Percentiles rank a stretch among this genome's conserved stretches.
These are phyloP conservation scores for Plasmodium fragile DNA, from an alignment of 169 alveolate genomes.

Conservation along the genomic window DNA sequence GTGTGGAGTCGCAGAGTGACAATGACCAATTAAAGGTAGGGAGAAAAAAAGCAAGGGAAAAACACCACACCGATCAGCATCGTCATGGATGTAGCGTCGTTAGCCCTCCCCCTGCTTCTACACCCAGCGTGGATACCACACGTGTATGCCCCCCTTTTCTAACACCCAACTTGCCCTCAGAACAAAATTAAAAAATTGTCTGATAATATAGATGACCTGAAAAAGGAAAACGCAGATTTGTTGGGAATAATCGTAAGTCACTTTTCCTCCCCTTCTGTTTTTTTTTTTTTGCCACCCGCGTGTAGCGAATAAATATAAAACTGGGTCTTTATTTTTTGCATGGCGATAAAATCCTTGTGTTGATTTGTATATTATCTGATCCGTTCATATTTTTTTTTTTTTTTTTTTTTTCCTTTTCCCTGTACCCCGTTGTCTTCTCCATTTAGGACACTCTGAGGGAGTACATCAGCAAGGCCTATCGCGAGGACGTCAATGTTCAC, in stretches of 20 bases:
- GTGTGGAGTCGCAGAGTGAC: slow-evolving; percentile 30
- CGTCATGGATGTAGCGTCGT: neutral
- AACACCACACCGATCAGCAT: neutral
- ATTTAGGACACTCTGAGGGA: slow-evolving; percentile 27
- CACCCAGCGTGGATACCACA: neutral
- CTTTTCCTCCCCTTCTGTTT: neutral
- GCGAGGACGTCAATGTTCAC: slow-evolving; percentile 30
- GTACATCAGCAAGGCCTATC: slow-evolving; percentile 10
- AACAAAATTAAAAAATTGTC: slow-evolving; percentile 25
- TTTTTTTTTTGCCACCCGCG: neutral
- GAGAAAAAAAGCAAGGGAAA: neutral
- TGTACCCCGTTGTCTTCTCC: neutral
- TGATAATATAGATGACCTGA: slow-evolving; percentile 37
- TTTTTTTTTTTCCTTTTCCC: neutral
- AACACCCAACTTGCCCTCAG: neutral
- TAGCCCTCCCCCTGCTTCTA: neutral
- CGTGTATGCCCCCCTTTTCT: neutral
- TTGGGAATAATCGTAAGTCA: slow-evolving; percentile 26
- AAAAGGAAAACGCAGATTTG: slow-evolving; percentile 23
- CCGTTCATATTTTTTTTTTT: too few relatives aligned
- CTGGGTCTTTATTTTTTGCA: neutral
- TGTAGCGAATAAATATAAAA: neutral
- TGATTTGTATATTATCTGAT: neutral
- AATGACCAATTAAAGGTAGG: slow-evolving; percentile 38
- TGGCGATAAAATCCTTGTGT: neutral